Percentiles rank a stretch among this genome's conserved stretches.
These are phyloP conservation scores for Populus tomentosa DNA, from an alignment of 441 rosid genomes.

Conservation along the genomic window DNA sequence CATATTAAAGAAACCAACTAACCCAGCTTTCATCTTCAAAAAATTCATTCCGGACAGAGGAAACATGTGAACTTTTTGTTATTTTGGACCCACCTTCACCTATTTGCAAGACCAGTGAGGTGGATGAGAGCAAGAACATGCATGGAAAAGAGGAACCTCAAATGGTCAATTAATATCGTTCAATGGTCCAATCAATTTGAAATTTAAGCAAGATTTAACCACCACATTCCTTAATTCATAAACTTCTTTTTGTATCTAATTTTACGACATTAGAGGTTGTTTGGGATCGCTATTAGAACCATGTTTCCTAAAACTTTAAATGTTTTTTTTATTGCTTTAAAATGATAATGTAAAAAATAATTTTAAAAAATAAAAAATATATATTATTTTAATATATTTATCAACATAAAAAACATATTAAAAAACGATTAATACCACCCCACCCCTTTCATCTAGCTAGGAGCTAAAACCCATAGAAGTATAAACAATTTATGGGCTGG, in stretches of 20 bases:
- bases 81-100: slow-evolving; percentile 28
- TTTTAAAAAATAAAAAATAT: too few species aligned
- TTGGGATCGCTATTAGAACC: too few species aligned
- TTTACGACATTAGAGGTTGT: too few species aligned
- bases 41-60: not conserved
- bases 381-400: too few species aligned
- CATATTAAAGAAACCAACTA: slow-evolving; percentile 19
- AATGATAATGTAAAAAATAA: too few species aligned
- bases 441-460: too few species aligned
- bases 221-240: not conserved
- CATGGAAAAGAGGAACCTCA: not conserved
- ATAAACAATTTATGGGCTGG: too few species aligned
- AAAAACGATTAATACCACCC: too few species aligned
- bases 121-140: not conserved
- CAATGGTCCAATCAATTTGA: not conserved
- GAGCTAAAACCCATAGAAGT: too few species aligned
- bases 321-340: too few species aligned
- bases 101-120: not conserved
- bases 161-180: not conserved
- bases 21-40: slow-evolving; percentile 11
- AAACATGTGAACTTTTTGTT: slow-evolving; percentile 10
- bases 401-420: too few species aligned
- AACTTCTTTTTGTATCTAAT: not conserved
- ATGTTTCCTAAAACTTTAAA: too few species aligned
- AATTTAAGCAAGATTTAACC: not conserved